Conservation (phyloP, 192 early-diverging fungal species). For the Coemansia sp. region DNA sequence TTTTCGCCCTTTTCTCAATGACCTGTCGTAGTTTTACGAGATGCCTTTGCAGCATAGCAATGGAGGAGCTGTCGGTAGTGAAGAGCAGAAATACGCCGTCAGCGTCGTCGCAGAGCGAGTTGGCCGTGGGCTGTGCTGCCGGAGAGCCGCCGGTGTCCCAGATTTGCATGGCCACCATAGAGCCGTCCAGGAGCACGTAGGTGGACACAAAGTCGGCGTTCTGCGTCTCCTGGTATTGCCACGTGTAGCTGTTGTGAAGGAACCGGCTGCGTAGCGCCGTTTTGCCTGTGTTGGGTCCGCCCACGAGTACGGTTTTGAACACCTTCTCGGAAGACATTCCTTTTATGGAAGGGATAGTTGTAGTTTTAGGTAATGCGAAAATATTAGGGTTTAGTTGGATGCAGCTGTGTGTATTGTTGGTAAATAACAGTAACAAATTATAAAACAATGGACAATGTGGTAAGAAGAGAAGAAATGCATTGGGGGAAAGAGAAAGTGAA, state of each 20-base stretch:
- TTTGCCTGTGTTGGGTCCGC: conserved; percentile 34
- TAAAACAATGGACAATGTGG: too few species aligned
- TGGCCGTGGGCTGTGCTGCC: conserved; percentile 12
- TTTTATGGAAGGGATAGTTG: neutral
- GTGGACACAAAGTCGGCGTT: conserved; percentile 51
- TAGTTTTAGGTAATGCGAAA: too few species aligned
- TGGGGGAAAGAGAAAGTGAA: too few species aligned
- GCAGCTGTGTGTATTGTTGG: too few species aligned
- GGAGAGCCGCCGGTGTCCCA: conserved; percentile 42
- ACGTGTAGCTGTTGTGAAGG: conserved; percentile 33
- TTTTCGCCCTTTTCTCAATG: neutral
- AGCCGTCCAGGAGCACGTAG: conserved; percentile 17
- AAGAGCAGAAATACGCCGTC: conserved; percentile 40
- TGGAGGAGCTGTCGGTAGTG: conserved; percentile 10
- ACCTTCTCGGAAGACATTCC: conserved; percentile 18
- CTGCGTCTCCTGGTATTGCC: conserved; percentile 22
- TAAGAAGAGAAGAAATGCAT: too few species aligned
- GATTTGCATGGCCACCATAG: conserved; percentile 40
- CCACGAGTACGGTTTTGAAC: conserved; percentile 44
- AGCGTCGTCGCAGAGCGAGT: conserved; percentile 37
- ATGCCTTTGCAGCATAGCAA: conserved; percentile 15
- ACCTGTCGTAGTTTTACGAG: neutral
- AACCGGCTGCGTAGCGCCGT: conserved; percentile 47
- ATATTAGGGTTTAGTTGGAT: too few species aligned
- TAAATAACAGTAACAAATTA: too few species aligned